A percentile compares a stretch with the other conserved stretches of the same genome.
Evolutionary conservation across 177 flowering plant genomes (phyloP).

Genomic region (Vitis hybrid): DNA sequence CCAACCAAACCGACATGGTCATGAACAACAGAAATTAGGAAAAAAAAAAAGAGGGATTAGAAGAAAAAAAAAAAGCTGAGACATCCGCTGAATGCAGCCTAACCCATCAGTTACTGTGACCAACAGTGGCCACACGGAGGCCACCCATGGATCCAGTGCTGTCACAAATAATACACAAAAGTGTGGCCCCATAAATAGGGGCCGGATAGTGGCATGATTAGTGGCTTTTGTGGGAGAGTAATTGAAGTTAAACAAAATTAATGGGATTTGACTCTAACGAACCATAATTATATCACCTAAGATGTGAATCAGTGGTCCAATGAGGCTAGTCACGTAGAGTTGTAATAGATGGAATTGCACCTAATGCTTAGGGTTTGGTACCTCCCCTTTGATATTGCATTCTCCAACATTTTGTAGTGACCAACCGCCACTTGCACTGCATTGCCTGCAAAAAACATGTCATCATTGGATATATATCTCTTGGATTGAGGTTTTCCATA

Average conservation of each 20-base stretch:
- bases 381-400: not conserved
- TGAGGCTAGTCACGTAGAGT: not conserved
- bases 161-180: not conserved
- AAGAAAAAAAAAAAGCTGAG: too few species aligned
- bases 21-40: too few species aligned
- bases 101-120: too few species aligned
- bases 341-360: not conserved
- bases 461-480: too few species aligned
- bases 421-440: too few species aligned
- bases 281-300: not conserved
- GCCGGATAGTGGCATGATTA: not conserved
- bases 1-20: too few species aligned
- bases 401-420: not conserved
- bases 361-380: not conserved
- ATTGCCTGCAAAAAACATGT: too few species aligned
- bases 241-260: not conserved
- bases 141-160: too few species aligned
- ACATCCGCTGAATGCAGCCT: too few species aligned
- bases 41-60: too few species aligned
- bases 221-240: not conserved
- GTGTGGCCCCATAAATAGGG: not conserved
- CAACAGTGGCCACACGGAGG: not conserved
- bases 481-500: too few species aligned
- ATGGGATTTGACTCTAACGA: not conserved
- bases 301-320: not conserved